These are phyloP conservation scores for Umbelopsis vinacea DNA, from an alignment of 192 early-diverging fungal genomes.

Conservation along the genomic window DNA sequence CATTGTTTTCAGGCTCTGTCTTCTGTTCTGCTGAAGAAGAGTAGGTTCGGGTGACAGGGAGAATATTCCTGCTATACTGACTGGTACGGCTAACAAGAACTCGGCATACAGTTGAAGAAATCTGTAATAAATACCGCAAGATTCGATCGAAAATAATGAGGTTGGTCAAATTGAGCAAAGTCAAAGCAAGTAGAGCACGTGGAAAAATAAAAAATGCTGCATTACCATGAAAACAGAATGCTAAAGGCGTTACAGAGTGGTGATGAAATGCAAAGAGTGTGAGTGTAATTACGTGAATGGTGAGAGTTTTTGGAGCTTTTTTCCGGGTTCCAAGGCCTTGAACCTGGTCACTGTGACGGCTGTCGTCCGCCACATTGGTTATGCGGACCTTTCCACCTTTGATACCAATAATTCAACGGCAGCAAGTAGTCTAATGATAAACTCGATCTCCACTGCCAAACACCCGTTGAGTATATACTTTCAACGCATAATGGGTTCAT, in stretches of 20 bases:
- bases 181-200: neutral
- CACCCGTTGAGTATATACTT: too few species aligned
- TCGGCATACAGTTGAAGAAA: neutral
- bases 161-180: neutral
- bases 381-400: too few species aligned
- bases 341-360: constrained; percentile 4
- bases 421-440: too few species aligned
- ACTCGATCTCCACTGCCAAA: too few species aligned
- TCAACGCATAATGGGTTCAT: too few species aligned
- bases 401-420: neutral
- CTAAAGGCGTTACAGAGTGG: neutral
- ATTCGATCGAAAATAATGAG: neutral
- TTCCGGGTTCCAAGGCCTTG: neutral
- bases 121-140: neutral
- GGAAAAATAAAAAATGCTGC: neutral
- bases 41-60: neutral
- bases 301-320: constrained; percentile 24
- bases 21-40: constrained; percentile 3
- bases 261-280: neutral
- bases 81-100: neutral
- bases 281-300: constrained; percentile 21
- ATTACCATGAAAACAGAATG: neutral
- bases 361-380: neutral
- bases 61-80: neutral
- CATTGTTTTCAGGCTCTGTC: neutral